These are phyloP conservation scores for Chlorella sp. DNA, from an alignment of 139 green algal species.

Conservation along the genomic window DNA sequence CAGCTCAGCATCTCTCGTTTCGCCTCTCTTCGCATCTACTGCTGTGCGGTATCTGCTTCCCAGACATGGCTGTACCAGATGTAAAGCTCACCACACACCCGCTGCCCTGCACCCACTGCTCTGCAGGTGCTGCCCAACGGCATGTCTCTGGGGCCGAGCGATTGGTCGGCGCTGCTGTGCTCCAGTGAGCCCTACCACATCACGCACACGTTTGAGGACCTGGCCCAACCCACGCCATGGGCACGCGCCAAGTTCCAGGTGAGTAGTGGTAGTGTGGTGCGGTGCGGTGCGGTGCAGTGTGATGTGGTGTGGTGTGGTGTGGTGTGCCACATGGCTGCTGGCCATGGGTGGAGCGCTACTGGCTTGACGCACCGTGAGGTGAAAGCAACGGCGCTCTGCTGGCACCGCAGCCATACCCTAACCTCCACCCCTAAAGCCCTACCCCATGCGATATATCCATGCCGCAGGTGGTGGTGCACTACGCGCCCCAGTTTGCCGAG, in stretches of 20 bases:
- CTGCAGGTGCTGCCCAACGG: neutral
- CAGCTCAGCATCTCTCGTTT: too few species aligned
- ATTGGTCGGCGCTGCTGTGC: constrained; percentile 32
- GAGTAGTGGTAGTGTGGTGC: too few species aligned
- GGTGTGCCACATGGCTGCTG: neutral
- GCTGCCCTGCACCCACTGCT: neutral
- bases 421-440: neutral
- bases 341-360: neutral
- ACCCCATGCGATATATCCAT: neutral
- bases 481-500: constrained; percentile 80
- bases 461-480: constrained; percentile 61
- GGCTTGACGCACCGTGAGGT: neutral
- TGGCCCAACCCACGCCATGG: constrained; percentile 47
- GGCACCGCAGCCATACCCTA: neutral
- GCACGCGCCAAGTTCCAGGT: constrained; percentile 34
- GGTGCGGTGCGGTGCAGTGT: too few species aligned
- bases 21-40: too few species aligned
- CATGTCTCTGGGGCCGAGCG: neutral
- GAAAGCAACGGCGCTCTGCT: neutral
- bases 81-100: neutral
- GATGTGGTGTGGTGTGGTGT: too few species aligned
- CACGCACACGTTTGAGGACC: constrained; percentile 53
- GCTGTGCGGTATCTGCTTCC: too few species aligned
- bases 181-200: constrained; percentile 48
- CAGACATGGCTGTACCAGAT: neutral